Base-by-base conservation (phyloP, 1,284 basidiomycete genomes). In the Irpex sp. region DNA sequence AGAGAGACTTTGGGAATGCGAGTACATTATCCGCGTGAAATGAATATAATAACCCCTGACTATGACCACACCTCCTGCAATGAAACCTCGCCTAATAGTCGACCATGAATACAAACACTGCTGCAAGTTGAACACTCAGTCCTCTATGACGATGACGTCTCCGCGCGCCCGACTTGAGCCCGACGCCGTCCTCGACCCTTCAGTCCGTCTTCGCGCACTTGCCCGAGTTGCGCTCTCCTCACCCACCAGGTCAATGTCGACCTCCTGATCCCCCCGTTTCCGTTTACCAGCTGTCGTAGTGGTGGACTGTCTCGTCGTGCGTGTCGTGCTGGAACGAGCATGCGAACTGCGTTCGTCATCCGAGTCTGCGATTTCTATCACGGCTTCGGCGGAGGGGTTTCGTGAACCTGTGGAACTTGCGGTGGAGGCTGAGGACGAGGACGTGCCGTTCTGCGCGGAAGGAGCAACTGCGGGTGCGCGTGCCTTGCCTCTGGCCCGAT, bases 321-420 rank as follows among this genome's bases (percentile, higher is more conserved):
- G 9, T 33, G 43, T 21, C 15, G 5, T 54, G 7, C 63, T 54
- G 17, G 50, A n/a, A 36, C 57, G 58, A 37, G 49, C 51, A 55
- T 49, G 26, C 70, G 74, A 65, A 59, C 70, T 64, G 53, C 39
- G 39, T 62, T 81, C 81, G 37, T 79, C 79, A 47, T 81, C 80
- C 7, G 83, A 79, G 65, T 83, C 84, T n/a, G 81, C 77, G 15
- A 85, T 81, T 0, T 77, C 75, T 57, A 85, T 81, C 59, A n/a
- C 66, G 15, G 39, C 11, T 43, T 9, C 39, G 8, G 39, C 15
- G 39, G 39, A 43, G 15, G 39, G 8, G 39, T 43, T 43, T 43
- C 39, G 39, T 15, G 39, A 43, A 43, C 26, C 26, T 26, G 26
- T 26, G 26, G 26, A 26, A 26, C 26, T 26, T 26, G 26, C 26